A percentile compares a stretch with the other conserved stretches of the same genome.
phyloP scores from a whole-genome alignment of 305 asterid genomes.

The Fraxinus baroniana region DNA sequence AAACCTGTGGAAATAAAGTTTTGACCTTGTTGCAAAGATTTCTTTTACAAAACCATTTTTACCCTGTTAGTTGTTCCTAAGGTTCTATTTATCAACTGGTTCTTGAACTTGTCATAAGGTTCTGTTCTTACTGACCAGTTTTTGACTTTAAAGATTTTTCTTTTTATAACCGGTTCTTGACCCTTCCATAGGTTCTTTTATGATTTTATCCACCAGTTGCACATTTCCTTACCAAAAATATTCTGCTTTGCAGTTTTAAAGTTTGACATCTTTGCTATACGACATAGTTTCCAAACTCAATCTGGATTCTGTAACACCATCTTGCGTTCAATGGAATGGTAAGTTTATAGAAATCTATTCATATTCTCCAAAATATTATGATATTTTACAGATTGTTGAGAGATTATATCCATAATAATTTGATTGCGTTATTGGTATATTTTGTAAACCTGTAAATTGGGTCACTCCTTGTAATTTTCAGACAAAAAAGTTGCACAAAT shows the following conservation, averaged over 20 bases:
- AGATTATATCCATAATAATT: background rate
- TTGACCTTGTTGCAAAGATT: background rate
- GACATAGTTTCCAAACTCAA: background rate
- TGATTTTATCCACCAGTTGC: background rate
- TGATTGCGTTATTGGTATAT: background rate
- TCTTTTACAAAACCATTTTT: background rate
- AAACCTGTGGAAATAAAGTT: background rate
- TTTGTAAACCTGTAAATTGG: background rate
- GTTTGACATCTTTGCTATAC: background rate
- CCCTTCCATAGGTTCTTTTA: background rate
- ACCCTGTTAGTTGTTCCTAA: background rate
- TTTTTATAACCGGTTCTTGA: background rate
- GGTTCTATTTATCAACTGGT: background rate
- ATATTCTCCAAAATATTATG: background rate
- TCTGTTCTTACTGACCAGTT: background rate
- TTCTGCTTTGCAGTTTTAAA: background rate
- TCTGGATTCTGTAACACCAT: background rate
- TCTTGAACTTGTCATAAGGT: background rate
- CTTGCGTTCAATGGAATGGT: background rate
- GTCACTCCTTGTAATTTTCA: background rate
- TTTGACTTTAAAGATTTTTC: background rate
- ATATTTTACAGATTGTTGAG: background rate
- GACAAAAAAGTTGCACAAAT: background rate
- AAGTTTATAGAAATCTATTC: background rate
- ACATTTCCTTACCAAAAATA: background rate